Evolutionary conservation across 306 rosid species (phyloP).

Genomic region (Prunus mongolica): DNA sequence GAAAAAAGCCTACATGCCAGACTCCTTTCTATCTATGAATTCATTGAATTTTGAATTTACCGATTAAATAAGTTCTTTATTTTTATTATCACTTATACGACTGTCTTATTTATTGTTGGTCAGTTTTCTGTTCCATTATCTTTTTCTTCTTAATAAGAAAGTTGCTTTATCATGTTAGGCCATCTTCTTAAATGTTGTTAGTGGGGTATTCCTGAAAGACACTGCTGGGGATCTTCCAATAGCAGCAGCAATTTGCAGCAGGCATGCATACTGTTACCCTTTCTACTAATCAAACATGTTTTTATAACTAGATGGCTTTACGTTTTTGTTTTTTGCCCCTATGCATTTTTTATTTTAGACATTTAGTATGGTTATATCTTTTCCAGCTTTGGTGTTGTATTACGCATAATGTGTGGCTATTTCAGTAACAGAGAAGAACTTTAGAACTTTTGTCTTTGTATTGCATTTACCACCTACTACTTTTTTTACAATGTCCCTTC

Average conservation of each 20-base stretch:
- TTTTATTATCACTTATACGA: background rate
- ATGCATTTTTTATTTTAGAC: background rate
- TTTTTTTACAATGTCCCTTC: background rate
- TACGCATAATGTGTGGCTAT: background rate
- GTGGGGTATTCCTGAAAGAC: slow-evolving; percentile 66
- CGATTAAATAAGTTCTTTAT: background rate
- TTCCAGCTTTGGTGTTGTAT: background rate
- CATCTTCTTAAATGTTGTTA: slow-evolving; percentile 68
- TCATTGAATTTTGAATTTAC: background rate
- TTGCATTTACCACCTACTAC: background rate
- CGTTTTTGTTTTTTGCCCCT: background rate
- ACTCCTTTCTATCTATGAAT: background rate
- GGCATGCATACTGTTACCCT: slow-evolving; percentile 35
- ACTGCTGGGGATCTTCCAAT: slow-evolving; percentile 97
- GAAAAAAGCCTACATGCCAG: background rate
- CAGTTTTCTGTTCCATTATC: slow-evolving; percentile 4
- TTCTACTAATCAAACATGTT: background rate
- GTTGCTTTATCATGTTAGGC: slow-evolving; percentile 40
- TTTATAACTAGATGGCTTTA: background rate
- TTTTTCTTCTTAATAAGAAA: background rate
- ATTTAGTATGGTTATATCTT: background rate
- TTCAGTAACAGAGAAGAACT: background rate
- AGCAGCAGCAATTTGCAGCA: slow-evolving; percentile 98
- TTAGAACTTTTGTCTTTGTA: background rate
- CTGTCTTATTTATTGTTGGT: background rate